Base-by-base conservation (phyloP, 2,329 filamentous ascomycete species). In the Domatiomyces catenatus region DNA sequence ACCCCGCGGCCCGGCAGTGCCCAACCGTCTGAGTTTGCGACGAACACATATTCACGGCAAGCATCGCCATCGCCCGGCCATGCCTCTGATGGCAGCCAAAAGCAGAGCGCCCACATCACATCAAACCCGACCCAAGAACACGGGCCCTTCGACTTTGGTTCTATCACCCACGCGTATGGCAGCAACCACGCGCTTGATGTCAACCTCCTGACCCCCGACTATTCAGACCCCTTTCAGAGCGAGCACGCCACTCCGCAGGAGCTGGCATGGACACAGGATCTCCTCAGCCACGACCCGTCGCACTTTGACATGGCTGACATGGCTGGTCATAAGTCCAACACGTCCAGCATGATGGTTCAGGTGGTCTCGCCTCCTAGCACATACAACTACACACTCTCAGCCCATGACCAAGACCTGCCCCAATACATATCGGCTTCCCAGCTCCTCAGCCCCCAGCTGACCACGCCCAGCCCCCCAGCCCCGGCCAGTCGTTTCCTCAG, bases 161-260 rank as follows among this genome's bases (percentile, higher is more conserved):
- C 32, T 39, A 15, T 15, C 12, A 5, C 10, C 8, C 2, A 5
- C 32, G 32, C 32, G 10, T 39, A 15, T 12, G 10, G 32, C 12
- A 15, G 15, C 12, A 39, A 39, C 32, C 32, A 2, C 12, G 32
- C 2, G 12, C 12, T 39, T 39, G 32, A 15, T 15, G 54, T 54
- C 26, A 52, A 58, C 48, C 49, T 56, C 48, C 42, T 56, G 44
- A 57, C 55, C 2, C 54, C 55, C 8, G 57, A 54, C 50, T 48
- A 42, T 26, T 59, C 57, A 10, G 57, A 57, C 36, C 54, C 56
- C 46, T 51, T 48, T 20, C 22, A 56, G 8, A 59, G 57, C 46
- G 55, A 56, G 18, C 55, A 57, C 47, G 57, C 55, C n/a, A 57
- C 55, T 26, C 57, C 57, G 8, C 55, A 59, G 42, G 55, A 57